A percentile compares a stretch with the other conserved stretches of the same genome.
Evolutionary conservation across 108 stramenopile genomes (phyloP).

Genomic region (Skeletonema costatum): DNA sequence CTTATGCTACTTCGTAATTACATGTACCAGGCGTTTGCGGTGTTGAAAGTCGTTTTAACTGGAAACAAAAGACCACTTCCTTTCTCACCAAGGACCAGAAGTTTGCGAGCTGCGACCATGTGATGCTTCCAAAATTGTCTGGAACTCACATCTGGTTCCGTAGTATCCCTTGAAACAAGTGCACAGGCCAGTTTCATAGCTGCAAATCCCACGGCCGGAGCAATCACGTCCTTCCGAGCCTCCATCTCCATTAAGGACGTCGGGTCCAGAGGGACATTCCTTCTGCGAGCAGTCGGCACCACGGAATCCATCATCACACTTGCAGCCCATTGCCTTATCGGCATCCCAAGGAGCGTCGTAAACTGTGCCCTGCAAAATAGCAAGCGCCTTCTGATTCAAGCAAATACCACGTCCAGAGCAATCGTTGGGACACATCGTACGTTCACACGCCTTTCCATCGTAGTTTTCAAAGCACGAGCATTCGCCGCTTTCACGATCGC

Average conservation of each 20-base stretch:
- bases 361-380: slow-evolving; percentile 41
- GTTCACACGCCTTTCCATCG: slow-evolving; percentile 84
- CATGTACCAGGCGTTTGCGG: too few relatives aligned
- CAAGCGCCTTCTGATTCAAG: slow-evolving; percentile 74
- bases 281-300: slow-evolving; percentile 86
- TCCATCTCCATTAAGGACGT: slow-evolving; percentile 71
- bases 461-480: slow-evolving; percentile 85
- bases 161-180: slow-evolving; percentile 79
- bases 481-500: slow-evolving; percentile 71
- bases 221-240: slow-evolving; percentile 73
- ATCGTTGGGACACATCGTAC: slow-evolving; percentile 71
- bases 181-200: slow-evolving; percentile 70
- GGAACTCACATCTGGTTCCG: slow-evolving; percentile 82
- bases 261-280: slow-evolving; percentile 80
- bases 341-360: slow-evolving; percentile 80
- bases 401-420: slow-evolving; percentile 72
- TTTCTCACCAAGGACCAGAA: background rate
- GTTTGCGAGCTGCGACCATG: background rate
- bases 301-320: slow-evolving; percentile 84
- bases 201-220: slow-evolving; percentile 83
- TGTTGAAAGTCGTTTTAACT: background rate
- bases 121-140: slow-evolving; percentile 53
- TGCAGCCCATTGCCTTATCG: slow-evolving; percentile 80
- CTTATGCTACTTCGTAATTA: too few relatives aligned
- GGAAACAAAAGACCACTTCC: background rate